These are phyloP conservation scores for Skeletonema grethae DNA, from an alignment of 108 stramenopile species.

Conservation along the genomic window DNA sequence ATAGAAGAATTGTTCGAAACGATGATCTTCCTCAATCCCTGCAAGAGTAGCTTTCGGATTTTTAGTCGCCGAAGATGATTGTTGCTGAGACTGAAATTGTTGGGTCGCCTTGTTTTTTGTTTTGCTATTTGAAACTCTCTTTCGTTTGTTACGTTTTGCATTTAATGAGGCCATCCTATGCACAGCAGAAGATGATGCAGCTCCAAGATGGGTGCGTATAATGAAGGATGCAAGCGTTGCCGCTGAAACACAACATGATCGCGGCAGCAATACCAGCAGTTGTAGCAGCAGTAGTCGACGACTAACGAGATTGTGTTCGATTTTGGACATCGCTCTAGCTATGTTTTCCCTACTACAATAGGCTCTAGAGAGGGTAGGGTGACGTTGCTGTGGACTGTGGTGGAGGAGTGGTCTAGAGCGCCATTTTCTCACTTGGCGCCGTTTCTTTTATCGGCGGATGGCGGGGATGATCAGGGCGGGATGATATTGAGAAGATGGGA, in stretches of 20 bases:
- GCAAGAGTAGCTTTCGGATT: slow-evolving; percentile 17
- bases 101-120: background rate
- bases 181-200: background rate
- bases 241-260: background rate
- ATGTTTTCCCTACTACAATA: too few relatives aligned
- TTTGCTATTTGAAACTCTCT: background rate
- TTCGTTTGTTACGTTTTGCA: slow-evolving; percentile 1
- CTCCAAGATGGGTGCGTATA: background rate
- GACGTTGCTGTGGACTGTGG: too few relatives aligned
- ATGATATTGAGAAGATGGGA: too few relatives aligned
- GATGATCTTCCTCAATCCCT: slow-evolving; percentile 36
- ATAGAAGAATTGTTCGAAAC: slow-evolving; percentile 46
- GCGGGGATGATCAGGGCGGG: too few relatives aligned
- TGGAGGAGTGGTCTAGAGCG: too few relatives aligned
- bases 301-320: background rate
- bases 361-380: too few relatives aligned
- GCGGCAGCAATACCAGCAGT: background rate
- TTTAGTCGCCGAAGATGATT: slow-evolving; percentile 13
- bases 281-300: too few relatives aligned
- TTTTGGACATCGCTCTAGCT: background rate
- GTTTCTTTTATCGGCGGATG: too few relatives aligned
- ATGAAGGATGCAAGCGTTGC: background rate
- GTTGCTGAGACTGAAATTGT: background rate
- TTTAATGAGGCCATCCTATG: background rate
- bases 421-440: too few relatives aligned